A percentile compares a stretch with the other conserved stretches of the same genome.
Conservation (phyloP, 495 filamentous ascomycete species). For the Pyrenula massariospora region DNA sequence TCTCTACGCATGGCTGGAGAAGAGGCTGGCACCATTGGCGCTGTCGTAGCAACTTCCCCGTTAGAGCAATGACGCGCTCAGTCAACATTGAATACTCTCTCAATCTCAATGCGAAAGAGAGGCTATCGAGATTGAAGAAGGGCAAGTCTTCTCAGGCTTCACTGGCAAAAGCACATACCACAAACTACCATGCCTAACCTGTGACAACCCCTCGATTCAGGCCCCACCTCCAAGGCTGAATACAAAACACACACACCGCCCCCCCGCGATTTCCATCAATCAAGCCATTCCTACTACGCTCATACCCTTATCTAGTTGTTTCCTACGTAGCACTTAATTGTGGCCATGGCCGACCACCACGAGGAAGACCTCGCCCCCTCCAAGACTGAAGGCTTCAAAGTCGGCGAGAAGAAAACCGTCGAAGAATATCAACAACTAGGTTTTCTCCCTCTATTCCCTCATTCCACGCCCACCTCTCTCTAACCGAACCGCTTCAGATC, state of each 20-base stretch:
- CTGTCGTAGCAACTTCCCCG: too few species aligned
- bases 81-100: too few species aligned
- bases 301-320: too few species aligned
- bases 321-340: too few species aligned
- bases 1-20: too few species aligned
- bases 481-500: slow-evolving; percentile 25
- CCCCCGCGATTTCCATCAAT: background rate
- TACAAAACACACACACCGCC: background rate
- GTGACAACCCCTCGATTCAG: background rate
- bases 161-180: background rate
- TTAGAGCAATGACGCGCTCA: background rate
- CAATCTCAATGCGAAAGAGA: too few species aligned
- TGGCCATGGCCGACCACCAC: slow-evolving; percentile 55
- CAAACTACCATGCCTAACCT: background rate
- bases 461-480: background rate
- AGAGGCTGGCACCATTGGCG: background rate
- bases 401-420: slow-evolving; percentile 95
- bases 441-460: slow-evolving; percentile 34
- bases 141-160: too few species aligned
- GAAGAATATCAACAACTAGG: slow-evolving; percentile 86
- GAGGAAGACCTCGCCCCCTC: slow-evolving; percentile 82
- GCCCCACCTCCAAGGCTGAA: background rate
- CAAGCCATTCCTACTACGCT: too few species aligned
- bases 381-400: slow-evolving; percentile 88
- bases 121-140: too few species aligned